Percentiles rank a stretch among this genome's conserved stretches.
phyloP scores from a whole-genome alignment of 441 rosid species.

The Populus hybrid region DNA sequence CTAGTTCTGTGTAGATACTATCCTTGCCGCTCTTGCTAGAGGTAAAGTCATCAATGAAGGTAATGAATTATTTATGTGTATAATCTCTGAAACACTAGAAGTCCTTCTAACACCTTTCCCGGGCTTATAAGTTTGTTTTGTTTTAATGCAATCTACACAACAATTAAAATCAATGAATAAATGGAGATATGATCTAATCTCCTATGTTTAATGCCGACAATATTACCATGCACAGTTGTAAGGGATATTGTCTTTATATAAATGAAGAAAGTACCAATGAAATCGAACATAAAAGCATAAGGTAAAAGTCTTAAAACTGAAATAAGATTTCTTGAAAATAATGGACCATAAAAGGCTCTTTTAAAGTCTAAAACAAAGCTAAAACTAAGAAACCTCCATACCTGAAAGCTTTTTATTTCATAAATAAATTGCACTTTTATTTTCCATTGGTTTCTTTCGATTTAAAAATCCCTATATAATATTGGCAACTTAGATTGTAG shows the following conservation, averaged over 20 bases:
- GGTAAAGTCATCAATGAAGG: constrained; percentile 1
- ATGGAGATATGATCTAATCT: constrained; percentile 15
- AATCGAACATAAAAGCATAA: too few relatives aligned
- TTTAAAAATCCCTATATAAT: not conserved
- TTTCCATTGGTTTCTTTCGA: not conserved
- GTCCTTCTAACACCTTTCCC: not conserved
- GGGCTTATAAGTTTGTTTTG: not conserved
- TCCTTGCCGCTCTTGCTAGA: too few relatives aligned
- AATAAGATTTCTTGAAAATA: not conserved
- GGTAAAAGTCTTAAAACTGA: not conserved
- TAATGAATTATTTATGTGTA: not conserved
- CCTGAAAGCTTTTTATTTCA: too few relatives aligned
- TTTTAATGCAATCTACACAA: constrained; percentile 8
- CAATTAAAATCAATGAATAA: not conserved
- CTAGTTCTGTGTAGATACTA: too few relatives aligned
- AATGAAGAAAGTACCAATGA: not conserved
- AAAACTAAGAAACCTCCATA: not conserved
- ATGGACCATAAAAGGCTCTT: not conserved
- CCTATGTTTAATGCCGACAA: not conserved
- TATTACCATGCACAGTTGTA: not conserved
- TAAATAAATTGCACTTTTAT: not conserved
- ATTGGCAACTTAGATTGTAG: not conserved
- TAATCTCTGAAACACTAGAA: not conserved
- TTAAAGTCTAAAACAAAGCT: not conserved
- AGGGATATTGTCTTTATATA: not conserved